Evolutionary conservation across 176 grass and related monocot species (phyloP).

Genomic region (Zea mays): Zm-B73-REFERENCE-NAM-5.0 NC_050098.1:171480001-171480500

Average conservation of each 20-base stretch:
- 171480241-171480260: background rate
- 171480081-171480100: slow-evolving; percentile 34
- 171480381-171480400: slow-evolving; percentile 50
- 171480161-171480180: slow-evolving; percentile 14
- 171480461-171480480: slow-evolving; percentile 33
- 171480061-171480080: slow-evolving; percentile 29
- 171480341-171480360: slow-evolving; percentile 30
- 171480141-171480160: background rate
- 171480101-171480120: slow-evolving; percentile 37
- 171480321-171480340: slow-evolving; percentile 39
- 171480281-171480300: slow-evolving; percentile 39
- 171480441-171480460: slow-evolving; percentile 2
- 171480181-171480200: slow-evolving; percentile 38
- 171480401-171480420: slow-evolving; percentile 61
- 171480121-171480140: slow-evolving; percentile 19
- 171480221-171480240: background rate
- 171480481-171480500: slow-evolving; percentile 53
- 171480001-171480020: slow-evolving; percentile 1
- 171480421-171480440: slow-evolving; percentile 43
- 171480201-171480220: slow-evolving; percentile 38
- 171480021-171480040: background rate
- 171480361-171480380: slow-evolving; percentile 48
- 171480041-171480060: slow-evolving; percentile 11
- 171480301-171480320: slow-evolving; percentile 3
- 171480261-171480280: slow-evolving; percentile 55